These are phyloP conservation scores for Pleurotus eryngii DNA, from an alignment of 768 basidiomycete genomes.

Conservation along the genomic window DNA sequence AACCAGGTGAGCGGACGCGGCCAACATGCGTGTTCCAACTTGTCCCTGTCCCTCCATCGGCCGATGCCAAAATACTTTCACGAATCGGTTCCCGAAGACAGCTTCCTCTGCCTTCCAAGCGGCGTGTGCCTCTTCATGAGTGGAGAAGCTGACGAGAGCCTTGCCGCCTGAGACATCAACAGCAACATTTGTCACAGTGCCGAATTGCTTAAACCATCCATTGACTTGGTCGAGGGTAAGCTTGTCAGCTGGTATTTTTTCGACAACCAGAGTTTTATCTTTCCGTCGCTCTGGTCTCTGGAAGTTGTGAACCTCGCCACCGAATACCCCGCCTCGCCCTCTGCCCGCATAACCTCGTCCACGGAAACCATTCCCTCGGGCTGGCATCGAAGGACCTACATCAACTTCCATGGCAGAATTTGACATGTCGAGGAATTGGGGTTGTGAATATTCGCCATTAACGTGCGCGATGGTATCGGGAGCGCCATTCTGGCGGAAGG, in stretches of 20 bases:
- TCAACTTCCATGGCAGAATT: conserved; percentile 30
- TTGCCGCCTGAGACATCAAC: conserved; percentile 73
- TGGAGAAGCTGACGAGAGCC: conserved; percentile 84
- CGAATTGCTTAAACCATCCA: conserved; percentile 89
- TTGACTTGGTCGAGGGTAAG: conserved; percentile 76
- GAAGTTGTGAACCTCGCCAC: conserved; percentile 63
- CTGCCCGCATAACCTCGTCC: conserved; percentile 32
- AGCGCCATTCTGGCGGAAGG: background rate
- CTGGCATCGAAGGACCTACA: conserved; percentile 25
- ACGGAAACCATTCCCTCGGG: conserved; percentile 13
- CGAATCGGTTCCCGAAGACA: conserved; percentile 92
- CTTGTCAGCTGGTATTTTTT: conserved; percentile 88
- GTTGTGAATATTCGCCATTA: conserved; percentile 17
- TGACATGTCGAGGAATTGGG: conserved; percentile 20
- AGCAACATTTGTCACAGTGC: conserved; percentile 88
- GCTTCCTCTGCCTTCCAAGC: conserved; percentile 95
- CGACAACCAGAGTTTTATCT: conserved; percentile 85
- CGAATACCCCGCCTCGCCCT: conserved; percentile 57
- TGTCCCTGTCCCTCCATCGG: conserved; percentile 91
- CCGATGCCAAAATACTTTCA: conserved; percentile 94
- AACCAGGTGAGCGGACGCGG: conserved; percentile 75
- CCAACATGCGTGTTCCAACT: conserved; percentile 71
- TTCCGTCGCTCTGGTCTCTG: conserved; percentile 57
- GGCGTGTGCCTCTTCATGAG: conserved; percentile 77
- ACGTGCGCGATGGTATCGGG: conserved; percentile 11